Percentiles rank a stretch among this genome's conserved stretches.
Conservation (phyloP, 2,329 filamentous ascomycete species). For the Curvularia verruculosa region DNA sequence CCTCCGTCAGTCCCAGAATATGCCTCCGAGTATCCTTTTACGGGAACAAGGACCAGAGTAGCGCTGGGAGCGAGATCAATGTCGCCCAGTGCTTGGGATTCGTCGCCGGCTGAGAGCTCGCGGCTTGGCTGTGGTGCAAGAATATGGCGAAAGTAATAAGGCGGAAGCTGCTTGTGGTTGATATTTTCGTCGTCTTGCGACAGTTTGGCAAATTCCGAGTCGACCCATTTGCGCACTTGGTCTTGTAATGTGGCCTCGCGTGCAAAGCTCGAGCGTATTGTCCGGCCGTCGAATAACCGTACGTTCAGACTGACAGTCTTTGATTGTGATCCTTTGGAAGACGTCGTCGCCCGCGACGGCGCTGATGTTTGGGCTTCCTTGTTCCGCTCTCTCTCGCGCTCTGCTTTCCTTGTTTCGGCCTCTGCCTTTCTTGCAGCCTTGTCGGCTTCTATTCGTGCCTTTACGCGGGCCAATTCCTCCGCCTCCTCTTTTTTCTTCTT, state of each 20-base stretch:
- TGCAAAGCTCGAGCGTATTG: constrained; percentile 74
- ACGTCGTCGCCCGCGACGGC: constrained; percentile 15
- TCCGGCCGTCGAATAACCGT: constrained; percentile 82
- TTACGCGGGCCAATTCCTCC: constrained; percentile 72
- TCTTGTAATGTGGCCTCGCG: constrained; percentile 65
- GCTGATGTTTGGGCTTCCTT: constrained; percentile 9
- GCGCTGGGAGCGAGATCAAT: constrained; percentile 79
- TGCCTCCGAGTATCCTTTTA: constrained; percentile 65
- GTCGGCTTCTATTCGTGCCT: constrained; percentile 78
- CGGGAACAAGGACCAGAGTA: constrained; percentile 80
- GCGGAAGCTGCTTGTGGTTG: constrained; percentile 48
- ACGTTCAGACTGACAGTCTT: constrained; percentile 66
- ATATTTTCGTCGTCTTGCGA: constrained; percentile 30
- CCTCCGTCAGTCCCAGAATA: constrained; percentile 53
- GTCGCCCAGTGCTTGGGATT: constrained; percentile 69
- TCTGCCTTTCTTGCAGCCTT: constrained; percentile 66
- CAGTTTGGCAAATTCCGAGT: constrained; percentile 49
- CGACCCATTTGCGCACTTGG: constrained; percentile 79
- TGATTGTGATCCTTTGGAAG: constrained; percentile 39
- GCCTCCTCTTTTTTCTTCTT: constrained; percentile 68
- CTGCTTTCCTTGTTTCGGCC: constrained; percentile 44
- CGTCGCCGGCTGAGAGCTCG: constrained; percentile 75
- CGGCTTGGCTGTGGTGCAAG: constrained; percentile 78
- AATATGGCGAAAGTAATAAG: constrained; percentile 85
- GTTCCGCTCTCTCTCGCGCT: constrained; percentile 36